Percentiles rank a stretch among this genome's conserved stretches.
Conservation (phyloP, 1,139 yeast genomes). For the Debaryomycetaceae sp. region DNA sequence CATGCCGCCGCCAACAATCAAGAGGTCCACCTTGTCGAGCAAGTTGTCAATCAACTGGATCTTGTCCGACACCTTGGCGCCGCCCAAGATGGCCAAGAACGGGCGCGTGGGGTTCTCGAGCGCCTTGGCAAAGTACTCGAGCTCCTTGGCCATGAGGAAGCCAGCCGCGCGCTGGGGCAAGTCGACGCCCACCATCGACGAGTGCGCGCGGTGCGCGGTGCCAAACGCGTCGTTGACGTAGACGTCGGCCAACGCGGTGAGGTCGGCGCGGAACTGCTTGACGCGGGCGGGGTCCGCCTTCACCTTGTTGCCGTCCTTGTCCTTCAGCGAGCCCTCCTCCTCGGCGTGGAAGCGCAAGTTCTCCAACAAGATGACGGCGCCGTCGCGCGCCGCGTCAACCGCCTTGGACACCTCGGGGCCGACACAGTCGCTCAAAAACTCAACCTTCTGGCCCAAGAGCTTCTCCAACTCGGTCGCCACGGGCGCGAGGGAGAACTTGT, state of each 20-base stretch:
- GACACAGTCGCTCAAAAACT: slow-evolving; percentile 81
- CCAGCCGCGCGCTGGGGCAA: slow-evolving; percentile 95
- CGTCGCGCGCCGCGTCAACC: slow-evolving; percentile 64
- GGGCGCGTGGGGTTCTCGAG: slow-evolving; percentile 96
- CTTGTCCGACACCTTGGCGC: slow-evolving; percentile 98
- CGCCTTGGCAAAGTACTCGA: slow-evolving; percentile 94
- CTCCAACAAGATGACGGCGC: slow-evolving; percentile 79
- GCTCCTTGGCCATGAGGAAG: slow-evolving; percentile 94
- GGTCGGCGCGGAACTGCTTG: slow-evolving; percentile 76
- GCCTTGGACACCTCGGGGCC: slow-evolving; percentile 81
- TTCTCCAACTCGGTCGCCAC: slow-evolving; percentile 81
- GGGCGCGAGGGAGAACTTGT: slow-evolving; percentile 86
- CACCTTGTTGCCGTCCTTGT: slow-evolving; percentile 82
- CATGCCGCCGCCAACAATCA: slow-evolving; percentile 99
- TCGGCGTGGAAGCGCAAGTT: slow-evolving; percentile 97
- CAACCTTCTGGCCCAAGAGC: slow-evolving; percentile 64
- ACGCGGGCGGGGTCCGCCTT: slow-evolving; percentile 86
- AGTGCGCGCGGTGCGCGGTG: slow-evolving; percentile 98
- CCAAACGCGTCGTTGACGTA: slow-evolving; percentile 97
- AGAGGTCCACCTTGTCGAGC: slow-evolving; percentile 86
- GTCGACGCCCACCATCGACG: slow-evolving; percentile 95
- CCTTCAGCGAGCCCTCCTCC: slow-evolving; percentile 84
- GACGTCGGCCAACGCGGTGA: slow-evolving; percentile 89
- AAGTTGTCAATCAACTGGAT: slow-evolving; percentile 95
- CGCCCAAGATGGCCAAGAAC: slow-evolving; percentile 95